A percentile compares a stretch with the other conserved stretches of the same genome.
phyloP scores from a whole-genome alignment of 2,329 filamentous ascomycete species.

The Pestalotiopsis sp. region DNA sequence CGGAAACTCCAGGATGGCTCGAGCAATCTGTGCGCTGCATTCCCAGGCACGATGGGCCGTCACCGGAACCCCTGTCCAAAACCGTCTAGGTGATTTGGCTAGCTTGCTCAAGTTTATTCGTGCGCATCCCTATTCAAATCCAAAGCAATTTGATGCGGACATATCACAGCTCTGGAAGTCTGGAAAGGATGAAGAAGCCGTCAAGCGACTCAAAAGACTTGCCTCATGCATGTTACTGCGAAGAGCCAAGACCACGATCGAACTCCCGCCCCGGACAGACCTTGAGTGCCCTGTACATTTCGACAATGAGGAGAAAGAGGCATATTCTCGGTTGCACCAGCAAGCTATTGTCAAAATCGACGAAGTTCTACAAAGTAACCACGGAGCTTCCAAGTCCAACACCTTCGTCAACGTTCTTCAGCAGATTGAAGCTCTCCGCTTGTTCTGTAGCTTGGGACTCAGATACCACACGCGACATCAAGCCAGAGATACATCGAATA shows the following conservation, averaged over 20 bases:
- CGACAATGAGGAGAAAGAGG: background rate
- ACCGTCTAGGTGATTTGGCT: constrained; percentile 43
- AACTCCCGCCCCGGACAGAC: background rate
- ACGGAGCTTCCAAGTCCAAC: background rate
- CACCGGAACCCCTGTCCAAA: constrained; percentile 53
- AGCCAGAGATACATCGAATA: background rate
- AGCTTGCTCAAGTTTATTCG: constrained; percentile 45
- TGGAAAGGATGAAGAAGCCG: constrained; percentile 30
- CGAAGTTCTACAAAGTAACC: background rate
- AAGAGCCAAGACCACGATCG: background rate
- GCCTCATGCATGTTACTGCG: background rate
- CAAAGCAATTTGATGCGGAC: constrained; percentile 39
- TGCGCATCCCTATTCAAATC: constrained; percentile 42
- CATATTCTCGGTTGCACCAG: background rate
- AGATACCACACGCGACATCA: background rate
- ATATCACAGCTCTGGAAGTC: constrained; percentile 41
- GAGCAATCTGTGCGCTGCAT: background rate
- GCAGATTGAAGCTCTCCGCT: background rate
- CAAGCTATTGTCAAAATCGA: background rate
- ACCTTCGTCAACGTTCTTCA: background rate
- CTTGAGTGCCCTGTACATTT: background rate
- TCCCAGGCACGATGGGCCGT: constrained; percentile 46
- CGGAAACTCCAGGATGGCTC: background rate
- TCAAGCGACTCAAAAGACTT: background rate
- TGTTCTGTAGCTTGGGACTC: background rate